Conservation (phyloP, 345 rosid genomes). For the Triadica sebifera region DNA sequence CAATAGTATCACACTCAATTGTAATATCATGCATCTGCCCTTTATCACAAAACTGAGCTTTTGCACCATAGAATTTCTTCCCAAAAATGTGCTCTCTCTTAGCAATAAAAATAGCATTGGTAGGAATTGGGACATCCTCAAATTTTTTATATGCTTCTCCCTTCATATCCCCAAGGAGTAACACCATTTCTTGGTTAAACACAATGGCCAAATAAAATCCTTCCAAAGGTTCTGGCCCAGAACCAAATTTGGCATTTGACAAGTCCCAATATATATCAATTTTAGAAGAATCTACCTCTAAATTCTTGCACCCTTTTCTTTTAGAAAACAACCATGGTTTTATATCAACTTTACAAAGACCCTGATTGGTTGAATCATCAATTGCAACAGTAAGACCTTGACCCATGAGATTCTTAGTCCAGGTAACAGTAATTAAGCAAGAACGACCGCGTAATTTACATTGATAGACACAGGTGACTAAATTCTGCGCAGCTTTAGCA, state of each 20-base stretch:
- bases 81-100: constrained; percentile 83
- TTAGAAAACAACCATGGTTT: constrained; percentile 88
- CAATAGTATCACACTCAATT: constrained; percentile 74
- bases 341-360: constrained; percentile 77
- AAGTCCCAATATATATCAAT: constrained; percentile 74
- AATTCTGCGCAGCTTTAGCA: constrained; percentile 63
- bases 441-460: constrained; percentile 54
- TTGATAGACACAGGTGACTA: constrained; percentile 75
- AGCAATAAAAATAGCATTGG: constrained; percentile 52
- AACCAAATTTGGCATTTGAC: constrained; percentile 68
- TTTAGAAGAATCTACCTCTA: constrained; percentile 51
- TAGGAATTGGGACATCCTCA: constrained; percentile 32
- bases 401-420: constrained; percentile 88
- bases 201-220: constrained; percentile 68
- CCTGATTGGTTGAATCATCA: constrained; percentile 58
- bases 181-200: constrained; percentile 55
- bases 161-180: constrained; percentile 80
- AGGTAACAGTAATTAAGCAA: constrained; percentile 68
- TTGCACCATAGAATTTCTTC: constrained; percentile 67
- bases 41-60: constrained; percentile 63
- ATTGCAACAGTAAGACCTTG: constrained; percentile 70
- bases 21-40: constrained; percentile 64
- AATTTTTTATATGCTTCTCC: constrained; percentile 77
- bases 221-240: constrained; percentile 75
- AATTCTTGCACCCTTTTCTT: constrained; percentile 67